These are phyloP conservation scores for Clavispora fructus DNA, from an alignment of 805 yeast genomes.

Conservation along the genomic window DNA sequence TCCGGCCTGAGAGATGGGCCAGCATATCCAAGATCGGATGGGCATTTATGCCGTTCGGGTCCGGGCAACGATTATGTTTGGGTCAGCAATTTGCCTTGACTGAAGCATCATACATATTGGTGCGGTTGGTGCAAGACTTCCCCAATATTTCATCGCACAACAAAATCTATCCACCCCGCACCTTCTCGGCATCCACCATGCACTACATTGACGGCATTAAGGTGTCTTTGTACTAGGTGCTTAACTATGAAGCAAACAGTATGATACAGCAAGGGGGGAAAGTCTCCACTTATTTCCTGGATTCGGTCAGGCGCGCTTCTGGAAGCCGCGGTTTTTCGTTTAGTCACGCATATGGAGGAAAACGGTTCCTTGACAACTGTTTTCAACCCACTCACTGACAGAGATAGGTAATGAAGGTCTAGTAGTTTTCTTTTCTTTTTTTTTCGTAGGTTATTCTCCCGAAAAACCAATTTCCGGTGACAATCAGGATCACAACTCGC, in stretches of 20 bases:
- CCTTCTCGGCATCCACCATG: conserved; percentile 3
- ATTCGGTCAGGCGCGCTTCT: neutral
- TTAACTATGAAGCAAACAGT: neutral
- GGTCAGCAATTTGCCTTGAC: conserved; percentile 14
- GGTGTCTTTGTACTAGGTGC: neutral
- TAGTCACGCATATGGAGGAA: no score
- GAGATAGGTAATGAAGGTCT: no score
- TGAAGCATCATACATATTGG: conserved; percentile 11
- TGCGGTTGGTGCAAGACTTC: conserved; percentile 7
- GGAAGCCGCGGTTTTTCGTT: neutral
- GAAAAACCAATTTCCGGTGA: no score
- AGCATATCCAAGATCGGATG: conserved; percentile 4
- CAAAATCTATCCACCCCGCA: conserved; percentile 6
- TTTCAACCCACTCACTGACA: no score
- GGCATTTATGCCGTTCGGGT: conserved; percentile 11
- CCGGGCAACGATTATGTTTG: conserved; percentile 13
- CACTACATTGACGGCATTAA: conserved; percentile 9
- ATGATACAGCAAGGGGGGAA: neutral
- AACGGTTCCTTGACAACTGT: no score
- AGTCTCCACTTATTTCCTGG: neutral
- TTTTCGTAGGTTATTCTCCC: no score
- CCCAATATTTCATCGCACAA: conserved; percentile 1
- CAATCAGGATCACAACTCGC: no score
- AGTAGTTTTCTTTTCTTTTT: no score
- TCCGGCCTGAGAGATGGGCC: conserved; percentile 13